Evolutionary conservation across 805 yeast genomes (phyloP), one percentile per base, ranked within the genome.

Genomic region (Sugiyamaella floridensis): DNA sequence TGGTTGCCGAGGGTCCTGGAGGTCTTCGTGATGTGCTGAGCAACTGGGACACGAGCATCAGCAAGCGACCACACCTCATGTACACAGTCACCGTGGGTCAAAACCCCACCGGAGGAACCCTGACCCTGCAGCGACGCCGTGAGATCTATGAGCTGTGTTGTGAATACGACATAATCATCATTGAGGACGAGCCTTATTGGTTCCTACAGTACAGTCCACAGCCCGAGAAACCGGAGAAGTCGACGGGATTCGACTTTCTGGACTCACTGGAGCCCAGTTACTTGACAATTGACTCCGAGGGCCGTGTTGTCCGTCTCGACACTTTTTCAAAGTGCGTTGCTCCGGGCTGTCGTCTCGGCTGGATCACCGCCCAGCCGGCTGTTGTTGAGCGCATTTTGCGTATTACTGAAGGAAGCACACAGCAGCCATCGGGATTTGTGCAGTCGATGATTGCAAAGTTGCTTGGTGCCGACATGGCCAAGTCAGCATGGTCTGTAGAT

Each of bases 131-230:
- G 63, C 82, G 98, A 73, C 86, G 96, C 73, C 67, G 71, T 55
- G 80, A 77, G 53, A 78, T 93, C 60, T 90, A 89, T 71, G 77
- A 79, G 55, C 67, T 92, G 56, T 90, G 95, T 37, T 81, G 79
- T 64, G 81, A 86, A 72, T 85, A 89, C 69, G 97, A 93, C 71
- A 77, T 92, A 64, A 64, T 92, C 53, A 83, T 92, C 58, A 68
- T 92, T 50, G 99, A 92, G 74, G 99, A 92, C 69, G 99, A 93
- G 71, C 99, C 99, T 50, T 92, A 92, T 80, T 92, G 88, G 76
- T 92, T 89, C 75, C 75, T 92, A 68, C 98, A 92, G 73, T 89
- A 89, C 93, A 29, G 46, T 11, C 29, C 47, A 28, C n/a, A 15
- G 32, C 19, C 45, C 14, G 46, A 41, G 20, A 29, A 12, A 14